A percentile compares a stretch with the other conserved stretches of the same genome.
phyloP scores from a whole-genome alignment of 192 early-diverging fungal genomes.

The Backusella sp. region DNA sequence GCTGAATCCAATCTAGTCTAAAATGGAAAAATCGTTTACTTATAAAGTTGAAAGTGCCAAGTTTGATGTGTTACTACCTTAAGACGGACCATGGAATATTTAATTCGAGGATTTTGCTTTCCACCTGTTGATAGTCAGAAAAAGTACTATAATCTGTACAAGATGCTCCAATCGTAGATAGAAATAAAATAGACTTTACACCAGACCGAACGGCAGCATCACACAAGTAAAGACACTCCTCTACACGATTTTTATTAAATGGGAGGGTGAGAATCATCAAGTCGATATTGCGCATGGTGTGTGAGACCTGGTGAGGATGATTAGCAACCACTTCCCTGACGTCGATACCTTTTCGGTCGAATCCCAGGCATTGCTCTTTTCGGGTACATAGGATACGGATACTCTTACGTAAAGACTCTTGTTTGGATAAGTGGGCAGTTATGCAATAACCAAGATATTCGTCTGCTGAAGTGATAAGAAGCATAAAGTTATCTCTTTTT shows the following conservation, averaged over 20 bases:
- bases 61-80: conserved; percentile 1
- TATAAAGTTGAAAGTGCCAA: neutral
- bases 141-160: conserved; percentile 11
- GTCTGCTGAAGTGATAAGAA: conserved; percentile 21
- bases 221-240: conserved; percentile 5
- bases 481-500: conserved; percentile 5
- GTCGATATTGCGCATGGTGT: conserved; percentile 16
- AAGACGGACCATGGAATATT: conserved; percentile 13
- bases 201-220: conserved; percentile 19
- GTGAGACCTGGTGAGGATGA: conserved; percentile 8
- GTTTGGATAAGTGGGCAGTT: conserved; percentile 17
- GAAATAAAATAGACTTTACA: conserved; percentile 18
- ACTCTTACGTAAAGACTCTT: neutral
- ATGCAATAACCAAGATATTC: conserved; percentile 26
- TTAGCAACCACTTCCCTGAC: neutral
- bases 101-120: conserved; percentile 16
- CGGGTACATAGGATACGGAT: conserved; percentile 1
- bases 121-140: conserved; percentile 23
- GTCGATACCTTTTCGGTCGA: conserved; percentile 13
- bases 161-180: conserved; percentile 22
- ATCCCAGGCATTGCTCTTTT: conserved; percentile 3
- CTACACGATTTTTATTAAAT: conserved; percentile 1
- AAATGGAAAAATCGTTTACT: neutral
- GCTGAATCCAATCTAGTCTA: conserved; percentile 31
- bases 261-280: conserved; percentile 10